Percentiles rank a stretch among this genome's conserved stretches.
phyloP scores from a whole-genome alignment of 2,329 filamentous ascomycete genomes.

The Lomentospora prolificans region DNA sequence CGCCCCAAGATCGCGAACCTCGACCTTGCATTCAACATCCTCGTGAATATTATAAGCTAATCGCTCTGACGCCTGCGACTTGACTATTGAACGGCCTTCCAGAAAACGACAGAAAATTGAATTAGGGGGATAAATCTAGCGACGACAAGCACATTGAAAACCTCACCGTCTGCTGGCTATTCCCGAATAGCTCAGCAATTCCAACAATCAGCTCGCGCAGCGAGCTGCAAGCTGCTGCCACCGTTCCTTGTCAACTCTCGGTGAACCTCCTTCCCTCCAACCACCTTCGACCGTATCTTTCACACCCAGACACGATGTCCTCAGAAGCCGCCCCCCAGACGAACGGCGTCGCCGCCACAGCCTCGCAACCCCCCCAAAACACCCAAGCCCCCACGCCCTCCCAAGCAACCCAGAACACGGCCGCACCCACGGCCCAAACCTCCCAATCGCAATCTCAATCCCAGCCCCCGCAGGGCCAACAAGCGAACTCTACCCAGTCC shows the following conservation, averaged over 20 bases:
- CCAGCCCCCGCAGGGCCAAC: conserved; percentile 11
- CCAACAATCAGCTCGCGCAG: neutral
- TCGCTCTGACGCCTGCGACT: too few species aligned
- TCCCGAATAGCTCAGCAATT: neutral
- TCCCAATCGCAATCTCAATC: conserved; percentile 7
- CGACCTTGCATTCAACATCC: conserved; percentile 8
- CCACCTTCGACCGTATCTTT: neutral
- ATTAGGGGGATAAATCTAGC: too few species aligned
- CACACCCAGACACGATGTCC: conserved; percentile 8
- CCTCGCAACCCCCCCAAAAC: conserved; percentile 26
- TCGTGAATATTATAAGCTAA: too few species aligned
- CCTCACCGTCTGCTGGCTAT: neutral
- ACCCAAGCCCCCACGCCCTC: conserved; percentile 23
- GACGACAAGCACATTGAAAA: too few species aligned
- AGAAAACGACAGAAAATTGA: too few species aligned
- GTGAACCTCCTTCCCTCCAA: neutral
- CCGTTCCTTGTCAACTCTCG: neutral
- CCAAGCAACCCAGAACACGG: conserved; percentile 19
- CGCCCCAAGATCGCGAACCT: neutral
- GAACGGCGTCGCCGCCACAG: conserved; percentile 39
- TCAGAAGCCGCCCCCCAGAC: conserved; percentile 26
- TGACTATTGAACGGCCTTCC: too few species aligned
- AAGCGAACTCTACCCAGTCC: conserved; percentile 16
- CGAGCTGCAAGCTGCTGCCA: neutral
- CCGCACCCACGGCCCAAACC: conserved; percentile 11